phyloP scores from a whole-genome alignment of 495 filamentous ascomycete genomes.

The Hypoxylon lenormandii region DNA sequence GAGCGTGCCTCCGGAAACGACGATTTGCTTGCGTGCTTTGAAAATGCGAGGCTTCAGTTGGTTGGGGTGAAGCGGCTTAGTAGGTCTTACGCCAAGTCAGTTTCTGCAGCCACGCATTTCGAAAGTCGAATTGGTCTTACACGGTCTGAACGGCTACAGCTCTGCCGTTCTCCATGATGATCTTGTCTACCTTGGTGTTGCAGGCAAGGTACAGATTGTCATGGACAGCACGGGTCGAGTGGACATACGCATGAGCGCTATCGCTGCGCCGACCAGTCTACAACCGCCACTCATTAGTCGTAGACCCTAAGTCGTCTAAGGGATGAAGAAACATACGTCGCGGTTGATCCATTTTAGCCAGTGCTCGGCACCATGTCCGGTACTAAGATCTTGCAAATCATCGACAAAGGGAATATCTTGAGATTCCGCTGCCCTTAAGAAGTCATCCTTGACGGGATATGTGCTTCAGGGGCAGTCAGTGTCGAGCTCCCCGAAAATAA shows the following conservation, averaged over 20 bases:
- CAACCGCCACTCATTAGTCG: conserved; percentile 12
- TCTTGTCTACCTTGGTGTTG: conserved; percentile 85
- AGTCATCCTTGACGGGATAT: conserved; percentile 80
- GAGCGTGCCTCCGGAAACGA: conserved; percentile 82
- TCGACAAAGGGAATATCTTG: conserved; percentile 79
- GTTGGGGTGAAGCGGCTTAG: conserved; percentile 55
- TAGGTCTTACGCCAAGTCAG: conserved; percentile 49
- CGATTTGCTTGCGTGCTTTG: conserved; percentile 79
- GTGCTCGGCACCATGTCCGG: conserved; percentile 69
- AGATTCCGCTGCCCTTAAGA: conserved; percentile 79
- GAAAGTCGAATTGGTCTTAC: conserved; percentile 38
- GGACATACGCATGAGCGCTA: conserved; percentile 80
- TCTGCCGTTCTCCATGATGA: conserved; percentile 77
- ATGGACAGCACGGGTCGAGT: conserved; percentile 73
- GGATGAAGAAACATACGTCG: conserved; percentile 60
- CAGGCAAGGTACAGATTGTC: conserved; percentile 79
- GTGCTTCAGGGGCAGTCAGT: conserved; percentile 50
- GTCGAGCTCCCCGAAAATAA: neutral
- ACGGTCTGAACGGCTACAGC: conserved; percentile 72
- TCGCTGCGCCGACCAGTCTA: conserved; percentile 76
- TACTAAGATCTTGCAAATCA: conserved; percentile 75
- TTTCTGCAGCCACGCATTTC: neutral
- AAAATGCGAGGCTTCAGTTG: conserved; percentile 68
- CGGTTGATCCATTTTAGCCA: conserved; percentile 79
- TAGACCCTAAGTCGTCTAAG: conserved; percentile 1